phyloP scores from a whole-genome alignment of 306 rosid species.

The Casuarina glauca region DNA sequence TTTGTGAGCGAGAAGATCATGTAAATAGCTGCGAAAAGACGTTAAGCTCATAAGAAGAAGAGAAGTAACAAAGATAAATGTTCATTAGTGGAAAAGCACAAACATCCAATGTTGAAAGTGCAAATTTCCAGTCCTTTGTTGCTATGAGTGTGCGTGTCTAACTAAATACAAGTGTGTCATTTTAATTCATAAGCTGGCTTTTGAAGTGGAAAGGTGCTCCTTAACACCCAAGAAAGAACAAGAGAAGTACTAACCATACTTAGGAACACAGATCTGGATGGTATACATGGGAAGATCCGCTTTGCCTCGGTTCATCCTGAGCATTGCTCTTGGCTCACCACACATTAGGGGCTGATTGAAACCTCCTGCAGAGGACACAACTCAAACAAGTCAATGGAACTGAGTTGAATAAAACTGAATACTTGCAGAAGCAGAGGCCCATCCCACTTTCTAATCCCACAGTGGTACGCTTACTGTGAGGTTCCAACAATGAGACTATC shows the following conservation, averaged over 20 bases:
- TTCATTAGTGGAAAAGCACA: background rate
- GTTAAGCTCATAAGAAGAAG: slow-evolving; percentile 16
- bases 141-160: too few relatives aligned
- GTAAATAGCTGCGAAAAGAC: slow-evolving; percentile 52
- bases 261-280: slow-evolving; percentile 91
- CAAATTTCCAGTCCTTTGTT: too few relatives aligned
- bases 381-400: slow-evolving; percentile 3
- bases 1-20: slow-evolving; percentile 95
- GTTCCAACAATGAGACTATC: too few relatives aligned
- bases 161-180: too few relatives aligned
- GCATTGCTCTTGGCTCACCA: slow-evolving; percentile 91
- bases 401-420: slow-evolving; percentile 1
- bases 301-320: slow-evolving; percentile 71
- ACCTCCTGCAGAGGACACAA: slow-evolving; percentile 57
- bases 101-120: too few relatives aligned
- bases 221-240: too few relatives aligned
- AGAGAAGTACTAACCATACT: slow-evolving; percentile 48
- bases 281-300: slow-evolving; percentile 77
- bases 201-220: too few relatives aligned
- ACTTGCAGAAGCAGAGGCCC: background rate
- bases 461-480: too few relatives aligned
- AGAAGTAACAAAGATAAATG: background rate
- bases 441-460: background rate
- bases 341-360: slow-evolving; percentile 98
- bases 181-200: too few relatives aligned